A percentile compares a stretch with the other conserved stretches of the same genome.
Evolutionary conservation across 2,329 filamentous ascomycete genomes (phyloP).

Genomic region (Aureobasidium namibiae): DNA sequence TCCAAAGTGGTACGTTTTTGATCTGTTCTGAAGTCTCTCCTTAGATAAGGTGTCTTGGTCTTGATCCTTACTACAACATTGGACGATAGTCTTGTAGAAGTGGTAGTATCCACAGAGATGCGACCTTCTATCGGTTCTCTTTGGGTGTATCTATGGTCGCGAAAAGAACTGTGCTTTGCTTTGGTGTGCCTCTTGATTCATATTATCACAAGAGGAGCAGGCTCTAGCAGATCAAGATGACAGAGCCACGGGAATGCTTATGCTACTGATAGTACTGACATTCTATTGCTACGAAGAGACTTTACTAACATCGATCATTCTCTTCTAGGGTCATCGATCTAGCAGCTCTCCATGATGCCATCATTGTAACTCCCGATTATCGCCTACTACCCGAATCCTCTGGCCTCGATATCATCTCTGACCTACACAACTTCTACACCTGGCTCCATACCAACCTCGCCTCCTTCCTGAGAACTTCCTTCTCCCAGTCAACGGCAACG

Average conservation of each 20-base stretch:
- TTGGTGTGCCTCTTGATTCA: no score
- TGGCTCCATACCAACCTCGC: constrained; percentile 30
- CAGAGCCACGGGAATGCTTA: background rate
- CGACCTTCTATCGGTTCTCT: no score
- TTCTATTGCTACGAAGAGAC: background rate
- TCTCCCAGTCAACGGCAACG: constrained; percentile 12
- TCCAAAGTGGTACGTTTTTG: constrained; percentile 14
- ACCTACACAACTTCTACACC: constrained; percentile 41
- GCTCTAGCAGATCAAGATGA: background rate
- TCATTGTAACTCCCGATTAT: constrained; percentile 42
- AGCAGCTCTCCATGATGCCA: constrained; percentile 24
- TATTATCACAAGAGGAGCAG: no score
- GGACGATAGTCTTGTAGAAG: no score
- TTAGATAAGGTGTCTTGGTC: no score
- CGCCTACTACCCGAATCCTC: constrained; percentile 43
- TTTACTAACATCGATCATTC: background rate
- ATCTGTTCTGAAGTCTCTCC: no score
- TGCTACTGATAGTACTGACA: background rate
- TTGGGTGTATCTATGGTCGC: no score
- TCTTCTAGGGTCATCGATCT: background rate
- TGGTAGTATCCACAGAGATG: no score
- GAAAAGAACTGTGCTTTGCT: no score
- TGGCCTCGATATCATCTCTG: constrained; percentile 39
- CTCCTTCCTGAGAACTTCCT: background rate
- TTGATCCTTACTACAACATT: no score